A percentile compares a stretch with the other conserved stretches of the same genome.
Evolutionary conservation across 139 green algal species (phyloP).

Genomic region (Tetradesmus obliquus): DNA sequence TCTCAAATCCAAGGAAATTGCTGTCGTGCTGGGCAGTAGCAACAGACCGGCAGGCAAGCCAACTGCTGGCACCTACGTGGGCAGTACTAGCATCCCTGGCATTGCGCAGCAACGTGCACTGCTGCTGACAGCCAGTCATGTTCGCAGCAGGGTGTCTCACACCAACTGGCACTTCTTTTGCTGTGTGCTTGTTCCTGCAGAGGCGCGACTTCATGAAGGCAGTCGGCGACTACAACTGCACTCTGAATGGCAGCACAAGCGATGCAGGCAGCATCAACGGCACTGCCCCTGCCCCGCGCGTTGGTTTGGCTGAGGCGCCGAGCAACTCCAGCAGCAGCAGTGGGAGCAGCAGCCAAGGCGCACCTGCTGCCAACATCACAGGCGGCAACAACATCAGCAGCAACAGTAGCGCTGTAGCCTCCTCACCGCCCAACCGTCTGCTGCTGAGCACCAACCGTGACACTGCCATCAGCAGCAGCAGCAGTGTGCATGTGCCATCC

Average conservation of each 20-base stretch:
- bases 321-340: background rate
- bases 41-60: no score
- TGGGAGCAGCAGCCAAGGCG: background rate
- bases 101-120: background rate
- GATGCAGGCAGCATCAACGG: background rate
- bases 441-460: background rate
- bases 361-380: background rate
- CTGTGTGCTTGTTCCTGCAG: background rate
- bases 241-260: background rate
- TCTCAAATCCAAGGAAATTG: no score
- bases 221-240: constrained; percentile 36
- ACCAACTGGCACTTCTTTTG: background rate
- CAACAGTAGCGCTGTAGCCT: background rate
- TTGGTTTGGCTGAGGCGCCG: background rate
- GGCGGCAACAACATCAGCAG: background rate
- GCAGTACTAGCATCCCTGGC: no score
- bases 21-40: no score
- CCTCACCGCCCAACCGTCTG: background rate
- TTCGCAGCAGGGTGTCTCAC: no score
- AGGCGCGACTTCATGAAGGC: constrained; percentile 21
- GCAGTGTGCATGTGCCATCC: background rate
- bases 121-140: background rate
- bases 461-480: background rate
- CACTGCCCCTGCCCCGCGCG: background rate
- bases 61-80: no score